Evolutionary conservation across 2,329 filamentous ascomycete species (phyloP).

Genomic region (Stylonectria norvegica): DNA sequence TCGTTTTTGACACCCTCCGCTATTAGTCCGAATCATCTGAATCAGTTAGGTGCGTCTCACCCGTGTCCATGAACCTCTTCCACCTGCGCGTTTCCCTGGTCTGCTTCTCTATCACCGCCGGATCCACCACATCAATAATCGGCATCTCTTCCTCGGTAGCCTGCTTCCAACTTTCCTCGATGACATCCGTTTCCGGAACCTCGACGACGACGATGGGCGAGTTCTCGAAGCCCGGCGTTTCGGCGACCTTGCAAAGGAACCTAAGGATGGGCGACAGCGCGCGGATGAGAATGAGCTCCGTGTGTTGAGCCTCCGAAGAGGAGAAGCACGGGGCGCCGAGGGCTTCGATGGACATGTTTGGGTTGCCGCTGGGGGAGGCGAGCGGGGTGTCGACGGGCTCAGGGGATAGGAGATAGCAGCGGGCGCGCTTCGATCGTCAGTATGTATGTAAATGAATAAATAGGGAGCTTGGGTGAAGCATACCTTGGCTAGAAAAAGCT

Average conservation of each 20-base stretch:
- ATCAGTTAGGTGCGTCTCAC: constrained; percentile 22
- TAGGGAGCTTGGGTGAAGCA: constrained; percentile 21
- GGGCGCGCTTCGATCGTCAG: constrained; percentile 56
- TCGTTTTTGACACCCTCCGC: constrained; percentile 15
- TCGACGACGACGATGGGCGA: constrained; percentile 33
- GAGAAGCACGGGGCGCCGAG: constrained; percentile 67
- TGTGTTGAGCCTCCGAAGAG: constrained; percentile 56
- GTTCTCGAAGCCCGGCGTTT: constrained; percentile 38
- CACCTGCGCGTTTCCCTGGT: constrained; percentile 25
- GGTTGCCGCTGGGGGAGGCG: constrained; percentile 49
- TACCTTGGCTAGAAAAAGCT: constrained; percentile 50
- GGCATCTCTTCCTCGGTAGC: constrained; percentile 32
- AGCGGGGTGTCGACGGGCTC: constrained; percentile 52
- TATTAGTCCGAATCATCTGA: too few relatives aligned
- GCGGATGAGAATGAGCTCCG: constrained; percentile 60
- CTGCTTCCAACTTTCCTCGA: constrained; percentile 30
- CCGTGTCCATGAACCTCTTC: constrained; percentile 28
- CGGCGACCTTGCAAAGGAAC: constrained; percentile 59
- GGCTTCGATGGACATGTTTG: constrained; percentile 37
- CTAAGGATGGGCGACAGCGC: constrained; percentile 52
- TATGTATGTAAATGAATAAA: neutral
- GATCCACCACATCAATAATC: constrained; percentile 16
- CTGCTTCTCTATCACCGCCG: constrained; percentile 20
- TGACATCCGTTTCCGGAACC: constrained; percentile 13
- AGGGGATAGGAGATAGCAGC: constrained; percentile 57